Percentiles rank a stretch among this genome's conserved stretches.
phyloP scores from a whole-genome alignment of 441 rosid species.

The Eutrema salsugineum region DNA sequence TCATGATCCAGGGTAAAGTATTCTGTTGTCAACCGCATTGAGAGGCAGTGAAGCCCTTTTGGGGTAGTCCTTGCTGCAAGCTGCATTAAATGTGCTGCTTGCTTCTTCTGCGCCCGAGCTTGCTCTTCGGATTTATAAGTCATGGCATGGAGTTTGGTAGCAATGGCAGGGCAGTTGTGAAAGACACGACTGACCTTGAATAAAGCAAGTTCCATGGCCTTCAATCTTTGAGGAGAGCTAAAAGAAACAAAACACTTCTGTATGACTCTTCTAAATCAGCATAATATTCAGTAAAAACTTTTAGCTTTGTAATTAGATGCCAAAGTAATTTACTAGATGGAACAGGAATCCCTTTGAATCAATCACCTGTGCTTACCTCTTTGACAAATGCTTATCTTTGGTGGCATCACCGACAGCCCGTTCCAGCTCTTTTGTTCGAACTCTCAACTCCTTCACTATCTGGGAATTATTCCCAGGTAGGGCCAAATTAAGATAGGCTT shows the following conservation, averaged over 20 bases:
- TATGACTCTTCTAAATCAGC: not conserved
- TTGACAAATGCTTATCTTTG: conserved; percentile 70
- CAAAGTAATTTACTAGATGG: conserved; percentile 1
- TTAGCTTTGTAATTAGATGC: not conserved
- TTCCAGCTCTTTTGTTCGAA: conserved; percentile 76
- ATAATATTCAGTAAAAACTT: not conserved
- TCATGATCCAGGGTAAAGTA: conserved; percentile 62
- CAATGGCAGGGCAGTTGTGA: conserved; percentile 67
- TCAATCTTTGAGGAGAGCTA: conserved; percentile 70
- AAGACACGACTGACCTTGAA: conserved; percentile 54
- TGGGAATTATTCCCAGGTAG: conserved; percentile 71
- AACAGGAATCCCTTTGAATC: conserved; percentile 3
- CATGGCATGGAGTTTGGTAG: conserved; percentile 71
- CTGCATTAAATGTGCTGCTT: conserved; percentile 60
- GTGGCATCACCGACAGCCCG: conserved; percentile 52
- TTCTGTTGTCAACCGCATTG: conserved; percentile 83
- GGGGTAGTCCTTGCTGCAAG: conserved; percentile 87
- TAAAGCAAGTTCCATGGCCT: conserved; percentile 58
- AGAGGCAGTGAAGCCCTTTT: conserved; percentile 91
- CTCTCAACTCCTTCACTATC: conserved; percentile 70
- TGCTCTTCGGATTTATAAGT: conserved; percentile 69
- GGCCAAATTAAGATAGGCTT: conserved; percentile 65
- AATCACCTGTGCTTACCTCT: conserved; percentile 45
- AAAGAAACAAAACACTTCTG: conserved; percentile 21
- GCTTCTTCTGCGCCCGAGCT: conserved; percentile 59